Evolutionary conservation across 2,329 filamentous ascomycete genomes (phyloP).

Genomic region (Paraconiothyrium sp.): DNA sequence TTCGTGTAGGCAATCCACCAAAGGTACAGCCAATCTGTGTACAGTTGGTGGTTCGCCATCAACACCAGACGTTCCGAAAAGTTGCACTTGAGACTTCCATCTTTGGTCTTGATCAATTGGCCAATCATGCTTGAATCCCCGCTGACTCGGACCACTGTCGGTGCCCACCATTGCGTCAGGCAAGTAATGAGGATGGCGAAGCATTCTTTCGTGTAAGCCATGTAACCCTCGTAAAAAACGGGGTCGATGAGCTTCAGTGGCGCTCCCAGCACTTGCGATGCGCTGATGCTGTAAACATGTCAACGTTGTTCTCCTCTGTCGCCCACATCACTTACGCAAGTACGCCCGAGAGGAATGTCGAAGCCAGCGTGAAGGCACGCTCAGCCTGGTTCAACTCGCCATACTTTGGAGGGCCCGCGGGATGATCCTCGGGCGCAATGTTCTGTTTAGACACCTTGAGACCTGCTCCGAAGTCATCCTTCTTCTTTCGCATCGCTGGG

Average conservation of each 20-base stretch:
- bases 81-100: slow-evolving; percentile 78
- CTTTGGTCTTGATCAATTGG: slow-evolving; percentile 74
- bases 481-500: slow-evolving; percentile 41
- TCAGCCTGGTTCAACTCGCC: slow-evolving; percentile 60
- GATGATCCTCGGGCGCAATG: slow-evolving; percentile 48
- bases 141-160: slow-evolving; percentile 82
- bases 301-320: slow-evolving; percentile 16
- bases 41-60: slow-evolving; percentile 88
- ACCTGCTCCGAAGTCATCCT: slow-evolving; percentile 53
- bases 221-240: slow-evolving; percentile 84
- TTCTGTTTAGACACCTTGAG: slow-evolving; percentile 55
- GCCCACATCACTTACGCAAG: slow-evolving; percentile 51
- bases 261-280: slow-evolving; percentile 78
- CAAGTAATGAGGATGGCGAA: slow-evolving; percentile 82
- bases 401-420: slow-evolving; percentile 56
- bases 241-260: slow-evolving; percentile 80
- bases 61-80: slow-evolving; percentile 85
- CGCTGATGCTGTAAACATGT: slow-evolving; percentile 56
- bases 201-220: slow-evolving; percentile 85
- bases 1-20: slow-evolving; percentile 95
- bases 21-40: slow-evolving; percentile 91
- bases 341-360: slow-evolving; percentile 60
- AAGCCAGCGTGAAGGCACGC: slow-evolving; percentile 60
- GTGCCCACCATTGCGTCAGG: slow-evolving; percentile 88
- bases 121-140: slow-evolving; percentile 82